Evolutionary conservation across 2,329 filamentous ascomycete species (phyloP), one percentile per base, ranked within the genome.

Genomic region (Pyricularia sp.): DNA sequence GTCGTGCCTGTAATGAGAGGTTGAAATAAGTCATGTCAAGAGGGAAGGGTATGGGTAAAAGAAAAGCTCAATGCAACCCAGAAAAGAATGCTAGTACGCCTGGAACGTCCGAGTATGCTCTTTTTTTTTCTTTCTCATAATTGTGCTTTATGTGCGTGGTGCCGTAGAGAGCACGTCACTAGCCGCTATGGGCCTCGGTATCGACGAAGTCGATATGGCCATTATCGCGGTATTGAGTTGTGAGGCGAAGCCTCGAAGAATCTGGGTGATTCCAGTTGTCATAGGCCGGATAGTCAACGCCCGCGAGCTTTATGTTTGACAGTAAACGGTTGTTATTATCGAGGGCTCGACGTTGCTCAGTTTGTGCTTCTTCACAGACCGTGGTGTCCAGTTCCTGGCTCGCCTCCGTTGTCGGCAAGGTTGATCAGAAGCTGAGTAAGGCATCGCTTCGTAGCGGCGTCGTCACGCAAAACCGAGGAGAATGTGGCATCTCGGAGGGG

Each of bases 401-500:
- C 85, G 68, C 84, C 89, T 70, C 94, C 90, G 73, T 92, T 94
- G 79, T 98, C 95, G 11, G 93, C 96, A 68, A 99, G 87, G 77
- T 98, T 98, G 81, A 98, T 96, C 70, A 98, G 85, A 10, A 99
- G 88, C 80, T 98, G 95, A n/a, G 94, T 92, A 42, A 99, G 89
- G 79, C 95, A 99, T 70, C 95, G 90, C 83, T 99, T 99, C 0
- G 95, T 99, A 1, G 95, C 95, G 17, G 95, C 95, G 77, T 99
- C 95, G 76, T 99, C 95, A 70, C 95, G 92, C 42, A 99, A 89
- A 64, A 99, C 95, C 0, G 94, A 94, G 10, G 93, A 97, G 79
- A 99, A 99, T 1, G 95, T 99, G 9, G 94, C 94, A 78, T 99
- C 95, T 65, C 95, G 91, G n/a, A 99, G 89, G n/a, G 95, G 95